Evolutionary conservation across 495 filamentous ascomycete species (phyloP), one percentile per base, ranked within the genome.

Genomic region (Amphirosellinia nigrospora): DNA sequence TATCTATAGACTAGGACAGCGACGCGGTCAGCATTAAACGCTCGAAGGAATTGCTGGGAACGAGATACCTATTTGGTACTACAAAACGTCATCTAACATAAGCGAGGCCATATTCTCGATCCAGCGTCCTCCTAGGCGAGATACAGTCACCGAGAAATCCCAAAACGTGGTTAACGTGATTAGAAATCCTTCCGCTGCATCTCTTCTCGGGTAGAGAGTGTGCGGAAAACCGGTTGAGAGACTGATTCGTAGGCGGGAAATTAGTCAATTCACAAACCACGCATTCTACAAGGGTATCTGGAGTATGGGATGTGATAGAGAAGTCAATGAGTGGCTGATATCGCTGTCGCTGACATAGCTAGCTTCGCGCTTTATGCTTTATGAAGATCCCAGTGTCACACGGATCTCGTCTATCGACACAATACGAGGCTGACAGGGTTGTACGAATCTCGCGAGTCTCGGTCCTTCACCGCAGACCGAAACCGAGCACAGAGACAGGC

Each of bases 21-120:
- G 55, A 9, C 16, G 28, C 9, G 55, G 11, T 8, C 55, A 36
- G 55, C 55, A 36, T 38, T 36, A 8, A 36, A 50, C 28, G 16
- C 3, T 64, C 45, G 23, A 64, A 64, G 45, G 43, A 11, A 30
- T 5, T 59, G 43, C n/a, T n/a, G 15, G 6, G 56, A 36, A 23
- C 16, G 19, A 21, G 23, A 53, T 30, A 30, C 30, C 21, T 36
- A 58, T 58, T 34, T 11, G 21, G 10, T 10, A 16, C 21, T 1
- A 21, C 11, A 65, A 9, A 23, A 65, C 62, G 46, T 65, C 62
- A 65, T 65, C 45, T 36, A 30, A 43, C 48, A 66, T 53, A 66
- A 28, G 64, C 32, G 48, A 66, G 13, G 15, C 30, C 11, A 26
- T 56, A 5, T 19, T 56, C 36, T 56, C 48, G 45, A 39, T 41